A percentile compares a stretch with the other conserved stretches of the same genome.
Conservation (phyloP, 2,329 filamentous ascomycete species). For the Xylaria sp. region DNA sequence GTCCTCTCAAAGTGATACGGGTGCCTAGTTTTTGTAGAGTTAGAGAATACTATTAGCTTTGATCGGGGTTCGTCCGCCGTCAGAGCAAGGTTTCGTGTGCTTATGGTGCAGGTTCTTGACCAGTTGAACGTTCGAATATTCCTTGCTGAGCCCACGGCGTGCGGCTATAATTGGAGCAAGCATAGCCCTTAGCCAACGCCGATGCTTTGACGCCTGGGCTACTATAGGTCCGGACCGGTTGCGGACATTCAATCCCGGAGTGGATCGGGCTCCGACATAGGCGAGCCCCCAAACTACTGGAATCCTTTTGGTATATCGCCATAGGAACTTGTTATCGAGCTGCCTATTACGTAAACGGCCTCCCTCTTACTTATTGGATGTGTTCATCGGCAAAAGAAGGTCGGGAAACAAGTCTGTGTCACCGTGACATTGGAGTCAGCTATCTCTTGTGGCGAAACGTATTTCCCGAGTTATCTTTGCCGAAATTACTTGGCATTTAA, state of each 20-base stretch:
- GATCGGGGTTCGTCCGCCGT: no score
- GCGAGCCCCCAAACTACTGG: no score
- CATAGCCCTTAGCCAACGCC: not conserved
- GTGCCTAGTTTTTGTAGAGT: not conserved
- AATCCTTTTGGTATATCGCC: no score
- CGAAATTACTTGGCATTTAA: not conserved
- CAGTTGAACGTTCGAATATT: not conserved
- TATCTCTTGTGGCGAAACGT: not conserved
- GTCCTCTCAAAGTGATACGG: not conserved
- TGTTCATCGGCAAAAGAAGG: not conserved
- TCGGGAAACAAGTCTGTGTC: not conserved
- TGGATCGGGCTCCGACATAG: conserved; percentile 10
- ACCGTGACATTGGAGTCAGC: not conserved
- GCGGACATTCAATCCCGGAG: conserved; percentile 7
- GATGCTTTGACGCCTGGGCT: not conserved
- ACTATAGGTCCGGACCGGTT: not conserved
- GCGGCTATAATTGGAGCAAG: not conserved
- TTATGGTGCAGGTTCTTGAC: not conserved
- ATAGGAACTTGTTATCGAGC: not conserved
- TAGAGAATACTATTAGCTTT: not conserved
- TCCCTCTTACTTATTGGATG: not conserved
- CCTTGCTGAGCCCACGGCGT: not conserved
- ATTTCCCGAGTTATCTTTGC: not conserved
- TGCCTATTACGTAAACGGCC: not conserved
- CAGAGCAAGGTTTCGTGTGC: not conserved